A percentile compares a stretch with the other conserved stretches of the same genome.
These are phyloP conservation scores for Yamadazyma blattariae DNA, from an alignment of 1,139 yeast genomes.

Conservation along the genomic window DNA sequence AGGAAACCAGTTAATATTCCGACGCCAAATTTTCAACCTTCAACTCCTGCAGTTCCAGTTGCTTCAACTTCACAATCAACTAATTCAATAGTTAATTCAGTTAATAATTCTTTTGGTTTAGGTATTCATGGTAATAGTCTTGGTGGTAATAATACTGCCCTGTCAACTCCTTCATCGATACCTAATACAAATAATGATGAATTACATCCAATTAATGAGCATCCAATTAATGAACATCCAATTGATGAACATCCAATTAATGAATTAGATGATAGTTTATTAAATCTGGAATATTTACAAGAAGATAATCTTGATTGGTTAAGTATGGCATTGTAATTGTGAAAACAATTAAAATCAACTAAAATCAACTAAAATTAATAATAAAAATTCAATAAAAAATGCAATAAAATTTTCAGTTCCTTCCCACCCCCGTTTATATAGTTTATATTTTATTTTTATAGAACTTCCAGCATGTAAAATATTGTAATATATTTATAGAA, in stretches of 20 bases:
- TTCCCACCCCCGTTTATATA: background rate
- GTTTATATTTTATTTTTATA: too few species aligned
- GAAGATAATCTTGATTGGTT: conserved; percentile 38
- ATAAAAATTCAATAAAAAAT: too few species aligned
- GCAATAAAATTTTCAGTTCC: too few species aligned
- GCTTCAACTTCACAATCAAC: background rate
- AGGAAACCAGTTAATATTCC: conserved; percentile 13
- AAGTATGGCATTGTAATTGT: conserved; percentile 30
- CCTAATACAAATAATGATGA: conserved; percentile 10
- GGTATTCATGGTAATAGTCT: conserved; percentile 6
- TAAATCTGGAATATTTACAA: conserved; percentile 15
- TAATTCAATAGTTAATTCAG: background rate
- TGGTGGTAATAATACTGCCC: conserved; percentile 1
- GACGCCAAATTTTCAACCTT: background rate
- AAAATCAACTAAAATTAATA: too few species aligned
- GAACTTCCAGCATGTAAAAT: conserved; percentile 1
- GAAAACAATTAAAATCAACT: too few species aligned
- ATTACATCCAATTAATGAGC: conserved; percentile 17
- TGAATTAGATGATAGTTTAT: conserved; percentile 16
- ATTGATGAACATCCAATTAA: conserved; percentile 17
- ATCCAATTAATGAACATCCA: too few species aligned
- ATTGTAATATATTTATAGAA: conserved; percentile 2
- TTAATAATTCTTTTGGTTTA: conserved; percentile 10
- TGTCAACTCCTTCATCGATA: conserved; percentile 10
- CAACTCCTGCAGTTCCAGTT: background rate